Evolutionary conservation across 169 alveolate genomes (phyloP).

Genomic region (Plasmodium knowlesi): DNA sequence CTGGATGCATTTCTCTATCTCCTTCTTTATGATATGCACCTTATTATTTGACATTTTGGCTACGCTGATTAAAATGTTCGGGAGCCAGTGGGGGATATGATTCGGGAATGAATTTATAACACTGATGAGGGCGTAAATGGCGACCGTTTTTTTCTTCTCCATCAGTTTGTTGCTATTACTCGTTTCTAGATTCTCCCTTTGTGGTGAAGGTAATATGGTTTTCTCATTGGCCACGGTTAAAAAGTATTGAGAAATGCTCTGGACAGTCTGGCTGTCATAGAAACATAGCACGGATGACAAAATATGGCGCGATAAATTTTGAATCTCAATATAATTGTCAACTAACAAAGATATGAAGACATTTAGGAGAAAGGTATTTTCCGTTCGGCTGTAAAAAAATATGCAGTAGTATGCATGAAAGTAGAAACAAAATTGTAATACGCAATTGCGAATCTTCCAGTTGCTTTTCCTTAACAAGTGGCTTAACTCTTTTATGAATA

Average conservation of each 20-base stretch:
- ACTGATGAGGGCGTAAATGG: slow-evolving; percentile 69
- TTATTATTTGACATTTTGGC: slow-evolving; percentile 77
- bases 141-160: slow-evolving; percentile 46
- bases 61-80: slow-evolving; percentile 80
- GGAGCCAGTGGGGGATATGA: slow-evolving; percentile 86
- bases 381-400: slow-evolving; percentile 33
- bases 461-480: slow-evolving; percentile 22
- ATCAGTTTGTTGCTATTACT: not conserved
- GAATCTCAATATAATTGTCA: slow-evolving; percentile 63
- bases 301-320: slow-evolving; percentile 50
- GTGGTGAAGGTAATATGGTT: not conserved
- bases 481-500: slow-evolving; percentile 8
- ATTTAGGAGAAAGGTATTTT: slow-evolving; percentile 37
- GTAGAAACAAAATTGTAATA: slow-evolving; percentile 51
- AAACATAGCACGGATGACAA: slow-evolving; percentile 57
- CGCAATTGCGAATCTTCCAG: slow-evolving; percentile 62
- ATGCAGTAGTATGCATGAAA: slow-evolving; percentile 63
- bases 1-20: slow-evolving; percentile 84
- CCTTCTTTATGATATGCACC: slow-evolving; percentile 74
- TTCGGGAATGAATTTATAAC: slow-evolving; percentile 77
- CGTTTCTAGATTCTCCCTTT: not conserved
- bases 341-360: slow-evolving; percentile 63
- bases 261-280: slow-evolving; percentile 35
- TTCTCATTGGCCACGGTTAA: slow-evolving; percentile 38
- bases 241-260: slow-evolving; percentile 19